These are phyloP conservation scores for Calonectria pseudoreteaudii DNA, from an alignment of 2,329 filamentous ascomycete species.

Conservation along the genomic window DNA sequence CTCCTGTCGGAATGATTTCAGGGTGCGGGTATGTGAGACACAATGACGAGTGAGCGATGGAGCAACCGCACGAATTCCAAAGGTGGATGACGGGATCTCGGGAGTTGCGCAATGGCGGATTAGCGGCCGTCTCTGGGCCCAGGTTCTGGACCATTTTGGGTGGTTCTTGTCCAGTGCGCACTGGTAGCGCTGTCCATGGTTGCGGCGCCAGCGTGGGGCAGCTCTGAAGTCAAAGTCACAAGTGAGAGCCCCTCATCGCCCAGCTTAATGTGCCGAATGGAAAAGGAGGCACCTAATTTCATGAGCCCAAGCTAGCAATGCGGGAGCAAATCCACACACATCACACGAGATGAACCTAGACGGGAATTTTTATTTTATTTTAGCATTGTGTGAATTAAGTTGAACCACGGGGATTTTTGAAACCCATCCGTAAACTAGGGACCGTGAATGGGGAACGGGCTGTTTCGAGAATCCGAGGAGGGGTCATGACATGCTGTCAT, in stretches of 20 bases:
- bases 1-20: neutral
- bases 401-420: neutral
- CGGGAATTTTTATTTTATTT: neutral
- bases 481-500: conserved; percentile 10
- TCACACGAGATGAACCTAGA: neutral
- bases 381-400: conserved; percentile 1
- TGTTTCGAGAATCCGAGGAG: neutral
- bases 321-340: neutral
- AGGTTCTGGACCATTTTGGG: conserved; percentile 19
- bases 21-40: conserved; percentile 4
- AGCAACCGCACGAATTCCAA: neutral
- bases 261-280: conserved; percentile 9
- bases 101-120: neutral
- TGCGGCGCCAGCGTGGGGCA: conserved; percentile 18
- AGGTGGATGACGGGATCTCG: conserved; percentile 2
- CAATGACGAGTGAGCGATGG: neutral
- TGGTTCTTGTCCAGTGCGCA: neutral
- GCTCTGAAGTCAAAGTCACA: conserved; percentile 7
- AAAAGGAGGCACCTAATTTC: conserved; percentile 17
- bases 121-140: neutral
- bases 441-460: neutral
- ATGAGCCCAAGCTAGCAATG: neutral
- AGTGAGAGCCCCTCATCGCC: conserved; percentile 14
- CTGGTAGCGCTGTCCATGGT: neutral
- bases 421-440: neutral